phyloP scores from a whole-genome alignment of 257 asterid species.

The Knoxia roxburghii region DNA sequence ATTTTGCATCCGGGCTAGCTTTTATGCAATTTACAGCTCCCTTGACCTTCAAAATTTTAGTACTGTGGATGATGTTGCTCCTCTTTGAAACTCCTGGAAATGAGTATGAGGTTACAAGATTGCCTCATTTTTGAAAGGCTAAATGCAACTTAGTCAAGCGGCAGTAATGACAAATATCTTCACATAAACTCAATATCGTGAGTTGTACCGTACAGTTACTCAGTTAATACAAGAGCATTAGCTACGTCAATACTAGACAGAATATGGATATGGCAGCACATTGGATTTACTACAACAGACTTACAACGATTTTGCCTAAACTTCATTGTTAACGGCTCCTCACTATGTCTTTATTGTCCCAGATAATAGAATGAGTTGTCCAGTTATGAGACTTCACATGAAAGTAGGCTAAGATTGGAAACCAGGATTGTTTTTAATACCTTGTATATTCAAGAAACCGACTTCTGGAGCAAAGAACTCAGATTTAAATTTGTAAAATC shows the following conservation, averaged over 20 bases:
- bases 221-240: neutral
- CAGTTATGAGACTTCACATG: neutral
- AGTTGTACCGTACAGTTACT: no score
- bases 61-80: slow-evolving; percentile 57
- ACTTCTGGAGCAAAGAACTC: slow-evolving; percentile 66
- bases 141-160: neutral
- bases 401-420: neutral
- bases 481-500: slow-evolving; percentile 61
- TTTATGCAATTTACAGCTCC: slow-evolving; percentile 66
- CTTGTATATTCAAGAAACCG: slow-evolving; percentile 65
- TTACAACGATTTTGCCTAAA: neutral
- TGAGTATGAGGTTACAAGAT: slow-evolving; percentile 3
- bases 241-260: neutral
- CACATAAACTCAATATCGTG: neutral
- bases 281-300: neutral
- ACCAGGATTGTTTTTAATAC: slow-evolving; percentile 28
- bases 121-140: neutral
- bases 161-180: neutral
- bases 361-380: neutral
- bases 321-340: neutral
- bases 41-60: slow-evolving; percentile 62
- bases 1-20: slow-evolving; percentile 46
- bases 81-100: slow-evolving; percentile 74
- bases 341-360: neutral
- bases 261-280: neutral